These are phyloP conservation scores for Rhodotorula graminis DNA, from an alignment of 768 basidiomycete species.

Conservation along the genomic window DNA sequence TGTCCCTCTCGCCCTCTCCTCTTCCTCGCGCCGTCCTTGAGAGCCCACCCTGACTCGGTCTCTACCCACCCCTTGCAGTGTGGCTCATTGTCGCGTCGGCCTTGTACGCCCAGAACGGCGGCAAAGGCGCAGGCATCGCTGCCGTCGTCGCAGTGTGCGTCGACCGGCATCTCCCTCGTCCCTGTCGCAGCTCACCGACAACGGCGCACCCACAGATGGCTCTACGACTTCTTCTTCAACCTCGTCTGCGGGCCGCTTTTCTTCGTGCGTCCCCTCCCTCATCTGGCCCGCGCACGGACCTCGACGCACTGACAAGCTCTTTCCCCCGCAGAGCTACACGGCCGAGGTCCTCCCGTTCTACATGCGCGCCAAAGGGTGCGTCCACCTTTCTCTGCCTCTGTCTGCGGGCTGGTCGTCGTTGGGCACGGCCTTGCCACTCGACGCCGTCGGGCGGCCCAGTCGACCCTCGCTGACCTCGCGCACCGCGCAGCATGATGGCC, in stretches of 20 bases:
- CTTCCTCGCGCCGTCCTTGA: no score
- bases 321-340: conserved; percentile 16
- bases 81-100: conserved; percentile 41
- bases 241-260: conserved; percentile 27
- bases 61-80: no score
- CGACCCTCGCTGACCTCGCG: not conserved
- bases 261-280: conserved; percentile 17
- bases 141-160: conserved; percentile 43
- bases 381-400: conserved; percentile 13
- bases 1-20: not conserved
- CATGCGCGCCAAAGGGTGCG: conserved; percentile 30
- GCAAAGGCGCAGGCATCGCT: conserved; percentile 36
- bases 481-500: not conserved
- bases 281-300: not conserved
- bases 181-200: not conserved
- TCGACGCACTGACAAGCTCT: not conserved
- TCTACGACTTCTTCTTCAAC: conserved; percentile 30
- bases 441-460: not conserved
- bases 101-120: conserved; percentile 36
- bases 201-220: conserved; percentile 11
- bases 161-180: not conserved
- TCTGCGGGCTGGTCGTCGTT: no score
- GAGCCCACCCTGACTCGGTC: no score
- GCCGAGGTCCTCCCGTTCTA: conserved; percentile 31
- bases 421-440: no score